Percentiles rank a stretch among this genome's conserved stretches.
These are phyloP conservation scores for Chenopodium album DNA, from an alignment of 148 eudicot species.

Conservation along the genomic window DNA sequence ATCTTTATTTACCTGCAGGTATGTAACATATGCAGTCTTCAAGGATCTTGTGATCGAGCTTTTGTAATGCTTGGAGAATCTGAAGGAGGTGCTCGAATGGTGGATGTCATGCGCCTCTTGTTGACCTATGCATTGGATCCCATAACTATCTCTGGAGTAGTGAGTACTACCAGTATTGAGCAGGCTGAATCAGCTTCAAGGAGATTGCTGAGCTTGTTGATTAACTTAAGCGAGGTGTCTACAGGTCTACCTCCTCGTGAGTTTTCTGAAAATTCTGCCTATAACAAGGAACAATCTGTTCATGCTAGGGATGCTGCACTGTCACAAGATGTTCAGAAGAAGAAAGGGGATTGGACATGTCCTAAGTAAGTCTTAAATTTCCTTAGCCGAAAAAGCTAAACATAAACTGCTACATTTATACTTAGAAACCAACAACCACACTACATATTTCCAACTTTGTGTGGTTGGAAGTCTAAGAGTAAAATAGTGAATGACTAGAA, in stretches of 20 bases:
- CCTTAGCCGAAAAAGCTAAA: neutral
- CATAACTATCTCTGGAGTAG: conserved; percentile 42
- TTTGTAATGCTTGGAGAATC: conserved; percentile 53
- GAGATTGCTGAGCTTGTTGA: conserved; percentile 62
- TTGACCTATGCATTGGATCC: conserved; percentile 72
- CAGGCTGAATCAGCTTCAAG: conserved; percentile 61
- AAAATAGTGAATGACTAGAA: neutral
- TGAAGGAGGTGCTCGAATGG: conserved; percentile 68
- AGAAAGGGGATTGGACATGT: conserved; percentile 62
- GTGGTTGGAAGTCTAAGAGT: neutral
- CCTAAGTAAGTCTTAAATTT: conserved; percentile 45
- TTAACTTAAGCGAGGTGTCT: conserved; percentile 50
- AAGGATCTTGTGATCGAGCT: conserved; percentile 87
- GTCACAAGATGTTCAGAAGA: conserved; percentile 40
- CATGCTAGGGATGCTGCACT: conserved; percentile 8
- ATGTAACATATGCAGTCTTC: conserved; percentile 67
- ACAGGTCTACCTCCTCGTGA: conserved; percentile 39
- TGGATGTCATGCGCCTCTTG: conserved; percentile 85
- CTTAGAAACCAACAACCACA: neutral
- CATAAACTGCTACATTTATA: neutral
- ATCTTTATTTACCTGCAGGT: conserved; percentile 46
- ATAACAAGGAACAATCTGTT: conserved; percentile 31
- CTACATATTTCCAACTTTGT: neutral
- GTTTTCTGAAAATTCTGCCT: conserved; percentile 28
- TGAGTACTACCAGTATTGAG: conserved; percentile 42